Evolutionary conservation across 75 land plant species (phyloP).

Genomic region (Picea sitchensis): DNA sequence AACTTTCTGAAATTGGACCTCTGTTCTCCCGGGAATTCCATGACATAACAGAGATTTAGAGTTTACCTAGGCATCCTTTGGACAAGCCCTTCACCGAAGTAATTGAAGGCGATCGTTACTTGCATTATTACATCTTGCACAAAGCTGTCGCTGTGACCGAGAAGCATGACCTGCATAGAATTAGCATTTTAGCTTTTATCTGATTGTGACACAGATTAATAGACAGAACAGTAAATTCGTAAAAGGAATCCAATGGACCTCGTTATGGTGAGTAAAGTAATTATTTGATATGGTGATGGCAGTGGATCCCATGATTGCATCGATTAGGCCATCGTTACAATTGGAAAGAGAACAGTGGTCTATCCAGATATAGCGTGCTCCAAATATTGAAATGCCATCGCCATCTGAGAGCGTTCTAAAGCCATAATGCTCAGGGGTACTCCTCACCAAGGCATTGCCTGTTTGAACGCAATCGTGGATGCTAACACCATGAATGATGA

Average conservation of each 20-base stretch:
- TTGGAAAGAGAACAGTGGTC: slow-evolving; percentile 56
- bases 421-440: slow-evolving; percentile 50
- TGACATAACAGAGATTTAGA: neutral
- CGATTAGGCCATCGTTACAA: slow-evolving; percentile 54
- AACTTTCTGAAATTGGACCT: too few relatives aligned
- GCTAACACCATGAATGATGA: slow-evolving; percentile 63
- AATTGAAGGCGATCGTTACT: slow-evolving; percentile 50
- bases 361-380: slow-evolving; percentile 48
- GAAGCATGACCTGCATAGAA: slow-evolving; percentile 25
- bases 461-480: slow-evolving; percentile 63
- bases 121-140: slow-evolving; percentile 29
- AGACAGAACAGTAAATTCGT: neutral
- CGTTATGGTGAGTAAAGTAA: slow-evolving; percentile 63
- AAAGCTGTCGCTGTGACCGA: slow-evolving; percentile 34
- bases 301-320: slow-evolving; percentile 47
- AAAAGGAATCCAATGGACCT: slow-evolving; percentile 21
- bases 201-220: neutral
- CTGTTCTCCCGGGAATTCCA: too few relatives aligned
- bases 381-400: slow-evolving; percentile 61
- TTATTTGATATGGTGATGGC: slow-evolving; percentile 68
- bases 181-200: neutral
- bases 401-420: slow-evolving; percentile 54
- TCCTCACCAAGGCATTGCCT: slow-evolving; percentile 51
- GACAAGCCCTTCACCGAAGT: slow-evolving; percentile 38
- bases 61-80: slow-evolving; percentile 49